Base-by-base conservation (phyloP, 352 stramenopile species). In the Globisporangium spinosum region DNA sequence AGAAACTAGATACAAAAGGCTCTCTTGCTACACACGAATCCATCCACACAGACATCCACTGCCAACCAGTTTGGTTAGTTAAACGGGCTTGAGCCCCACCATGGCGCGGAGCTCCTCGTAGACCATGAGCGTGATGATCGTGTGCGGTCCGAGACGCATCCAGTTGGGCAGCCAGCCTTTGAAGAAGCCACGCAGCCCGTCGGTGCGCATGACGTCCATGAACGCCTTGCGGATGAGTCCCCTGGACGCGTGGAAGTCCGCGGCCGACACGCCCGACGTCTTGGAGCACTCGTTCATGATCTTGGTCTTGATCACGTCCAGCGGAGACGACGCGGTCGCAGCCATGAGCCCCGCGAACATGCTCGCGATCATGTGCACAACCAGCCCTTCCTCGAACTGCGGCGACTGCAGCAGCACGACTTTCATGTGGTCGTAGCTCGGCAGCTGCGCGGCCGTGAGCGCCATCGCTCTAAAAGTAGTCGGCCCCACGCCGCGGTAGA, bases 291-390 rank as follows among this genome's bases (percentile, higher is more conserved):
- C 79, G 68, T 90, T 87, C 86, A 93, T 93, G 71, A 95, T 89
- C 69, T 91, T 87, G 23, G 82, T 93, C 80, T 95, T 95, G 74
- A 93, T 82, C 27, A 91, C 85, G 73, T 95, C 87, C 22, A 92
- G 64, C 13, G 87, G 87, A 7, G 85, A 90, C 27, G 87, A 93
- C 20, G 80, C 76, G 13, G 79, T 89, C 2, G 83, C 85, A 0
- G 84, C 79, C 55, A 84, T 80, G 34, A 95, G 83, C 5, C 87
- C 87, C 2, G 87, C 87, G 43, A 91, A 80, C 75, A 90, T 89
- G 58, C 82, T 90, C 47, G 72, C 78, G 32, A 87, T 79, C 62
- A 91, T 83, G 72, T 94, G 85, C 2, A 90, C 75, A 9, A 71
- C 57, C 13, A 90, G 68, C 8, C 77, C 80, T 70, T 93, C 87